Percentiles rank a stretch among this genome's conserved stretches.
Evolutionary conservation across 176 grass and related monocot species (phyloP).

Genomic region (Oryza officinalis): DNA sequence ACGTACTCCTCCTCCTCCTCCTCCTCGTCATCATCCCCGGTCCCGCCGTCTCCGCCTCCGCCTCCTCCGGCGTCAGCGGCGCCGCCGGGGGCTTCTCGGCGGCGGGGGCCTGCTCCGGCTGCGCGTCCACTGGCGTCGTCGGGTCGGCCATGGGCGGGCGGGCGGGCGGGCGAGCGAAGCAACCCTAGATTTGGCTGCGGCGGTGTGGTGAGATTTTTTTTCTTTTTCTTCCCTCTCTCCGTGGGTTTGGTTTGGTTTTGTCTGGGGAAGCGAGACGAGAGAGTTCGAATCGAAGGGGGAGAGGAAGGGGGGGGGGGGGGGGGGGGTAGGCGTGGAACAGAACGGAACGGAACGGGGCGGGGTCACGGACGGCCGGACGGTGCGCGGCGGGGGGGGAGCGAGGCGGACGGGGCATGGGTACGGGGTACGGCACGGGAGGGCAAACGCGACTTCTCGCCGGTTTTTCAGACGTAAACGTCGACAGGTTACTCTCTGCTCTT

Average conservation of each 20-base stretch:
- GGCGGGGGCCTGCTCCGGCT: constrained; percentile 1
- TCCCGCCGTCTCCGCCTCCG: constrained; percentile 23
- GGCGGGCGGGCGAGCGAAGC: constrained; percentile 23
- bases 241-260: constrained; percentile 17
- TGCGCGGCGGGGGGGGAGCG: not conserved
- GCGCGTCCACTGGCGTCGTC: constrained; percentile 21
- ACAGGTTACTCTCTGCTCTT: no score
- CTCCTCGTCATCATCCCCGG: not conserved
- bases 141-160: constrained; percentile 46
- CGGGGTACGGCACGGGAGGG: not conserved
- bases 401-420: not conserved
- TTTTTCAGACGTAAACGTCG: not conserved
- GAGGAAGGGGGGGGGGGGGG: not conserved
- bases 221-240: not conserved
- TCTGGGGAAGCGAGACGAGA: constrained; percentile 10
- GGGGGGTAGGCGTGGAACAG: not conserved
- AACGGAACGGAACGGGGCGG: not conserved
- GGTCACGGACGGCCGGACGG: not conserved
- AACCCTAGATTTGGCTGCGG: constrained; percentile 62
- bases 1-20: constrained; percentile 62
- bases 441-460: not conserved
- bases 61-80: constrained; percentile 45
- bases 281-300: constrained; percentile 40
- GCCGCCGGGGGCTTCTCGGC: constrained; percentile 27
- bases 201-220: constrained; percentile 29